Percentiles rank a stretch among this genome's conserved stretches.
These are phyloP conservation scores for Magnolia officinalis DNA, from an alignment of 164 flowering plant genomes.

Conservation along the genomic window DNA sequence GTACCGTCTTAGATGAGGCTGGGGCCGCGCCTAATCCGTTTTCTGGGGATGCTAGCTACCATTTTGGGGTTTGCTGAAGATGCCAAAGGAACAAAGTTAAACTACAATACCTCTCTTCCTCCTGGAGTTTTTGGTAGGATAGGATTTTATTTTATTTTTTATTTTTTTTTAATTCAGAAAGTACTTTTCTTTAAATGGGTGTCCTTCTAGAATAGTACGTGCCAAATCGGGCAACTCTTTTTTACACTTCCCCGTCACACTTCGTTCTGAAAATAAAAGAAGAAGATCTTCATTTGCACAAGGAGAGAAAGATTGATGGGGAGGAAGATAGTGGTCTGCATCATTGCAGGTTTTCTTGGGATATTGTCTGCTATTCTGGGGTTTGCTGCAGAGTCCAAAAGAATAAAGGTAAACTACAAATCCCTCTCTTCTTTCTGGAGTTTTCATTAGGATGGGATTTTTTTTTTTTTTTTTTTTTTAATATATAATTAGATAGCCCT, in stretches of 20 bases:
- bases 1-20: too few relatives aligned
- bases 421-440: neutral
- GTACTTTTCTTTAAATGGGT: too few relatives aligned
- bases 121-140: too few relatives aligned
- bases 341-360: conserved; percentile 63
- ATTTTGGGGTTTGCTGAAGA: conserved; percentile 80
- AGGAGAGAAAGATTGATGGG: conserved; percentile 41
- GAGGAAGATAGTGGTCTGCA: conserved; percentile 46
- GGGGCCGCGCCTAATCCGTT: neutral
- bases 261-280: too few relatives aligned
- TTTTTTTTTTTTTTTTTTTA: neutral
- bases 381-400: conserved; percentile 78
- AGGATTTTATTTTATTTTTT: too few relatives aligned
- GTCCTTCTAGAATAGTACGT: too few relatives aligned
- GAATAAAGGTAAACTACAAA: conserved; percentile 51
- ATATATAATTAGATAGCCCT: neutral
- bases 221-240: too few relatives aligned
- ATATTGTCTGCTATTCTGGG: conserved; percentile 58
- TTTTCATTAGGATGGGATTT: too few relatives aligned
- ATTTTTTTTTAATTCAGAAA: too few relatives aligned
- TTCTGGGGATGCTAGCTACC: conserved; percentile 63
- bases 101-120: neutral
- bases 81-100: conserved; percentile 70
- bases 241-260: too few relatives aligned
- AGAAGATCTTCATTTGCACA: neutral